Evolutionary conservation across 2,329 filamentous ascomycete genomes (phyloP).

Genomic region (Penicillium vulpinum): DNA sequence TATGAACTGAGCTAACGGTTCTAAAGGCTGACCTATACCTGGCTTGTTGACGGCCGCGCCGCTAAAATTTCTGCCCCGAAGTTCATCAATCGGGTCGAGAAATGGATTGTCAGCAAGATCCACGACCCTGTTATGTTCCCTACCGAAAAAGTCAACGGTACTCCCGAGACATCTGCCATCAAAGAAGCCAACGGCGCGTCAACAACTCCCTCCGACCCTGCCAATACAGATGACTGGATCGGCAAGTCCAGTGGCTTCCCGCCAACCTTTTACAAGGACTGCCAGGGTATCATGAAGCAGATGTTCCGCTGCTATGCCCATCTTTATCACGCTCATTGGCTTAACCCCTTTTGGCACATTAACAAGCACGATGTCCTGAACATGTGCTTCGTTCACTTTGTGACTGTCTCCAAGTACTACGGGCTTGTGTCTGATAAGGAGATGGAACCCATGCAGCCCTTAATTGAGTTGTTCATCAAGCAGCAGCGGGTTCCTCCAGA

Average conservation of each 20-base stretch:
- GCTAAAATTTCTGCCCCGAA: slow-evolving; percentile 90
- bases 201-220: slow-evolving; percentile 33
- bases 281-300: slow-evolving; percentile 92
- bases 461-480: slow-evolving; percentile 88
- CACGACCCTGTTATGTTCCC: slow-evolving; percentile 89
- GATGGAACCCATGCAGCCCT: slow-evolving; percentile 90
- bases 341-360: slow-evolving; percentile 79
- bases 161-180: slow-evolving; percentile 56
- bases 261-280: slow-evolving; percentile 81
- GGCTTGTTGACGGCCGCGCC: slow-evolving; percentile 85
- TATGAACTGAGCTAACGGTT: slow-evolving; percentile 19
- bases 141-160: slow-evolving; percentile 70
- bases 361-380: slow-evolving; percentile 72
- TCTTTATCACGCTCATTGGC: slow-evolving; percentile 94
- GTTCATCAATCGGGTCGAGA: slow-evolving; percentile 94
- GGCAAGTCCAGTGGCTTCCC: slow-evolving; percentile 94
- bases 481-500: slow-evolving; percentile 84
- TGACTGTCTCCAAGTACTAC: slow-evolving; percentile 75
- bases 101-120: slow-evolving; percentile 96
- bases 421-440: slow-evolving; percentile 86
- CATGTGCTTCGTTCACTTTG: slow-evolving; percentile 83
- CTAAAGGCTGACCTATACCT: slow-evolving; percentile 85
- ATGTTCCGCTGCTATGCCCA: slow-evolving; percentile 99
- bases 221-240: slow-evolving; percentile 69
- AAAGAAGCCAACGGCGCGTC: slow-evolving; percentile 48